A percentile compares a stretch with the other conserved stretches of the same genome.
Conservation (phyloP, 1,139 yeast genomes). For the Candida freyschussii region DNA sequence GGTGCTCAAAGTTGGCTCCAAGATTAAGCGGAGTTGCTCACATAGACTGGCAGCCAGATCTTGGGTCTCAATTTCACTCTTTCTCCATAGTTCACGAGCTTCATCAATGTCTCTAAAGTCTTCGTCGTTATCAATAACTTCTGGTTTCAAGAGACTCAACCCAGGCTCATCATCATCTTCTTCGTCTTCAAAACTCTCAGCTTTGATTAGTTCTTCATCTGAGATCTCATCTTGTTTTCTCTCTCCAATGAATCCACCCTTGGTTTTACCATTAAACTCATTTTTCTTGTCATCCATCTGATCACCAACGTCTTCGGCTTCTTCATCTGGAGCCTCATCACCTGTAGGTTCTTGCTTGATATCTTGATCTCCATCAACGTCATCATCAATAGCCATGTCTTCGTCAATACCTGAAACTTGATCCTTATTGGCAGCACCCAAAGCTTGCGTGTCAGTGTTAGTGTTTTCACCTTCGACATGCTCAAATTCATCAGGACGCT, state of each 20-base stretch:
- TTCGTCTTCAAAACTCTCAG: conserved; percentile 31
- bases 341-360: conserved; percentile 26
- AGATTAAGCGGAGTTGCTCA: conserved; percentile 86
- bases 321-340: conserved; percentile 29
- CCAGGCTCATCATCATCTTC: conserved; percentile 31
- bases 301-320: conserved; percentile 28
- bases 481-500: conserved; percentile 83
- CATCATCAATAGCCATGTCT: conserved; percentile 82
- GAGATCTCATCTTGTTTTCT: conserved; percentile 32
- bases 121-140: conserved; percentile 28
- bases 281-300: conserved; percentile 32
- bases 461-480: conserved; percentile 84
- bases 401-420: conserved; percentile 77
- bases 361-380: conserved; percentile 33
- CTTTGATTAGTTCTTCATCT: conserved; percentile 32
- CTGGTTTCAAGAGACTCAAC: conserved; percentile 30
- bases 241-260: conserved; percentile 50
- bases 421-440: conserved; percentile 85
- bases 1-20: conserved; percentile 94
- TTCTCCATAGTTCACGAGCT: conserved; percentile 76
- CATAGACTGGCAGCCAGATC: conserved; percentile 84
- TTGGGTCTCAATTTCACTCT: conserved; percentile 76
- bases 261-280: conserved; percentile 49
- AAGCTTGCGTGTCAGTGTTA: conserved; percentile 78
- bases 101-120: conserved; percentile 51